A percentile compares a stretch with the other conserved stretches of the same genome.
Evolutionary conservation across 306 rosid species (phyloP).

Genomic region (Cucurbita ficifolia): DNA sequence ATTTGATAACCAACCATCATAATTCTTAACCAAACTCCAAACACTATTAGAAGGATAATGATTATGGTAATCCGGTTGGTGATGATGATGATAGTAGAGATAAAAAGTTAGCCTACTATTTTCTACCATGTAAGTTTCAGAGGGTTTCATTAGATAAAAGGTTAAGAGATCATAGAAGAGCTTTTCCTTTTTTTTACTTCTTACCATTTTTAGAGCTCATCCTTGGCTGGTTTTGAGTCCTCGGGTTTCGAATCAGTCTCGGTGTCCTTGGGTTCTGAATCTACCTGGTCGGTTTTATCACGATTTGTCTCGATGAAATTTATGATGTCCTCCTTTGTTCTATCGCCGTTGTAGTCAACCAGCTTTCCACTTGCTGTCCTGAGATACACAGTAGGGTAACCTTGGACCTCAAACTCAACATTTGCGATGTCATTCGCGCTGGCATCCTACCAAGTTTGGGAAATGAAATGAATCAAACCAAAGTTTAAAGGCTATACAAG

Average conservation of each 20-base stretch:
- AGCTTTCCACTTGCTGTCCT: constrained; percentile 59
- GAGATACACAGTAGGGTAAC: constrained; percentile 75
- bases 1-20: too few species aligned
- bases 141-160: background rate
- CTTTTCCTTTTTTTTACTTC: background rate
- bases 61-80: too few species aligned
- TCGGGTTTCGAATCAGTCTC: constrained; percentile 14
- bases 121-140: background rate
- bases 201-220: constrained; percentile 54
- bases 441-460: constrained; percentile 47
- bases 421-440: constrained; percentile 65
- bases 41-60: too few species aligned
- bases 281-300: constrained; percentile 24
- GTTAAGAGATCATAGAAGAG: background rate
- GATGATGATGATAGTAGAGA: too few species aligned
- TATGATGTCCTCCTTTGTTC: constrained; percentile 62
- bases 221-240: constrained; percentile 18
- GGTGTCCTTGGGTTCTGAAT: constrained; percentile 9
- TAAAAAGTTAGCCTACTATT: background rate
- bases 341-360: constrained; percentile 32
- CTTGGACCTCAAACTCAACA: constrained; percentile 52
- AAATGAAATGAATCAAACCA: background rate
- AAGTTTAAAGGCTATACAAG: background rate
- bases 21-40: too few species aligned
- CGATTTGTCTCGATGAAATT: constrained; percentile 64